Evolutionary conservation across 2,329 filamentous ascomycete genomes (phyloP), one percentile per base, ranked within the genome.

Genomic region (Talaromyces marneffei): DNA sequence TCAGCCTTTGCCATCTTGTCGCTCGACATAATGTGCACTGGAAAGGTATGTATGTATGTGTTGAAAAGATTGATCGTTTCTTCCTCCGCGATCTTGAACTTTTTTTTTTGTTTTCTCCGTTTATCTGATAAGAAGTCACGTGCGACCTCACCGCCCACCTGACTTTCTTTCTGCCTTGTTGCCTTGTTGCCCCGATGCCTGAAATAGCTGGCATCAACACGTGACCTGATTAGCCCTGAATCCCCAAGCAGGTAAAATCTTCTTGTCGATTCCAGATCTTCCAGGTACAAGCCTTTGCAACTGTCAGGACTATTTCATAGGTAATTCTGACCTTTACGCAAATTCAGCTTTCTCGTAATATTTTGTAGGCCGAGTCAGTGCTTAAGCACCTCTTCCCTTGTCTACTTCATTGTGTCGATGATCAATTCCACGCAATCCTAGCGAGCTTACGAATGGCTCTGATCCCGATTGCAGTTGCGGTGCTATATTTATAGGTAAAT

Each of bases 1-100:
- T 75, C 70, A 50, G 74, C 66, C 29, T 71, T 69, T 59, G 76
- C 73, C 69, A 77, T 73, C 16, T 70, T 64, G 71, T 70, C 72
- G 70, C 72, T 61, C 66, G 71, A 64, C 59, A 66, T 60, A 60
- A 63, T 62, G n/a, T 10, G 35, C 12, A 35, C n/a, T 52, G 44
- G 27, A 16, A 20, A 16, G 7, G 20, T 50, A 14, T 42, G 20
- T n/a, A 40, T 35, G 44, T 35, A 8, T 20, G 29, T 31, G 57
- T 44, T 20, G 46, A 44, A 20, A 33, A 42, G 35, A 40, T 55
- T 39, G 23, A 18, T 7, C 18, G 46, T 31, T 37, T 33, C 35
- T 40, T 42, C 57, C 9, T 27, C 33, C 10, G 57, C 42, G 44
- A 48, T 48, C 27, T 57, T n/a, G 27, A 27, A 39, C 50, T 53